Base-by-base conservation (phyloP, 1,284 basidiomycete species). In the Leccinum pachyderme region DNA sequence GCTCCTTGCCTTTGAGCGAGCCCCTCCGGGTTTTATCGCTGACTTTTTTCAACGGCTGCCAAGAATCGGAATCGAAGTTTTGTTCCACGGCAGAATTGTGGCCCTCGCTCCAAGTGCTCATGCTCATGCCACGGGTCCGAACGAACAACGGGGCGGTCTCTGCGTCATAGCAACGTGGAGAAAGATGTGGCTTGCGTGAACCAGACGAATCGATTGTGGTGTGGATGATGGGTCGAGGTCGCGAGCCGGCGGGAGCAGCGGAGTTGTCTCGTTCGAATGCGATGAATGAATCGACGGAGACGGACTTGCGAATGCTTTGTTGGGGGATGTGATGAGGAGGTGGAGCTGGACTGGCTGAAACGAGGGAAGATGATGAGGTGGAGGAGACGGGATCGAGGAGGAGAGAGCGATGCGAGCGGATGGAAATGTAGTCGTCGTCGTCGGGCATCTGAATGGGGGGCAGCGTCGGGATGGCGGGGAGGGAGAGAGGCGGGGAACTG, bases 231-330 rank as follows among this genome's bases (percentile, higher is more conserved):
- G 64, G 67, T 60, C 73, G 67, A 60, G 68, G 69, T 7, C 77
- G 74, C 35, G 75, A 69, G 29, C 64, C 56, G 24, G 59, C 58
- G 29, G 69, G 58, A 56, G 70, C 63, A 49, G 73, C 59, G 39
- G 70, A 58, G 39, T 59, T 56, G 48, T 77, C 74, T 55, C 73
- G 78, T 57, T 73, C 75, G 63, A 77, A 74, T 45, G 72, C 73
- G 48, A 81, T 78, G 68, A 89, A 86, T 8, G 88, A 90, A 69
- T 90, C 88, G 56, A 84, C 86, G 25, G 88, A 90, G 57, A 87
- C 71, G 25, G 87, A 87, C 72, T 89, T 89, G 61, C 84, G 78
- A 51, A 89, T 77, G 57, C 64, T 72, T 50, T 61, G 66, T 39
- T 68, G 71, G 13, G 48, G 51, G n/a, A 54, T 37, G 5, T 47